Evolutionary conservation across 306 rosid genomes (phyloP).

Genomic region (Trifolium dubium): DNA sequence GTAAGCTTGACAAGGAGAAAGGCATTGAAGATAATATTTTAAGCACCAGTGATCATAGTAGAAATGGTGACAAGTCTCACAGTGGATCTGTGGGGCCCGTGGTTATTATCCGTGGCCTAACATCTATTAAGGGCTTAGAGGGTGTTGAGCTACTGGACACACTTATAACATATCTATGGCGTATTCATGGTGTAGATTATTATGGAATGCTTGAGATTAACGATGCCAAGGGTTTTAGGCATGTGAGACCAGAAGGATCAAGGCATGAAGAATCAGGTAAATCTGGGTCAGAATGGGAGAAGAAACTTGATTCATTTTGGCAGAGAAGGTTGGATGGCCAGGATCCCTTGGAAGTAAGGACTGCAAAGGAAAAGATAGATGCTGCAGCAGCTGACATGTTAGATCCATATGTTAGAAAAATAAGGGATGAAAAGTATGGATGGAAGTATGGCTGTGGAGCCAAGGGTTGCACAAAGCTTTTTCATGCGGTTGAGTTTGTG

Average conservation of each 20-base stretch:
- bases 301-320: constrained; percentile 83
- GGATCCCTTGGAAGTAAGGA: constrained; percentile 93
- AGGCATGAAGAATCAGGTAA: constrained; percentile 54
- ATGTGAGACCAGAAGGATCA: constrained; percentile 78
- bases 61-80: constrained; percentile 69
- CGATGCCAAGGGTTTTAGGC: constrained; percentile 90
- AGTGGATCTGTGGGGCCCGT: constrained; percentile 88
- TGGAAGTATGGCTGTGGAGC: constrained; percentile 99
- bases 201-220: constrained; percentile 88
- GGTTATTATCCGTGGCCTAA: constrained; percentile 80
- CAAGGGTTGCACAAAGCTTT: constrained; percentile 97
- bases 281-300: constrained; percentile 85
- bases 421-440: constrained; percentile 98
- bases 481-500: constrained; percentile 96
- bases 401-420: constrained; percentile 92
- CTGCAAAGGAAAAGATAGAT: constrained; percentile 97
- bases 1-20: constrained; percentile 89
- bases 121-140: constrained; percentile 95
- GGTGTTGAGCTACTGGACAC: constrained; percentile 93
- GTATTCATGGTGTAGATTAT: constrained; percentile 90
- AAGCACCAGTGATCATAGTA: constrained; percentile 67
- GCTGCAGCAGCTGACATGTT: constrained; percentile 81
- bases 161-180: constrained; percentile 93
- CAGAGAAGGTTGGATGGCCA: constrained; percentile 82
- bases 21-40: constrained; percentile 86